Evolutionary conservation across 805 yeast genomes (phyloP).

Genomic region (Teunomyces stri): DNA sequence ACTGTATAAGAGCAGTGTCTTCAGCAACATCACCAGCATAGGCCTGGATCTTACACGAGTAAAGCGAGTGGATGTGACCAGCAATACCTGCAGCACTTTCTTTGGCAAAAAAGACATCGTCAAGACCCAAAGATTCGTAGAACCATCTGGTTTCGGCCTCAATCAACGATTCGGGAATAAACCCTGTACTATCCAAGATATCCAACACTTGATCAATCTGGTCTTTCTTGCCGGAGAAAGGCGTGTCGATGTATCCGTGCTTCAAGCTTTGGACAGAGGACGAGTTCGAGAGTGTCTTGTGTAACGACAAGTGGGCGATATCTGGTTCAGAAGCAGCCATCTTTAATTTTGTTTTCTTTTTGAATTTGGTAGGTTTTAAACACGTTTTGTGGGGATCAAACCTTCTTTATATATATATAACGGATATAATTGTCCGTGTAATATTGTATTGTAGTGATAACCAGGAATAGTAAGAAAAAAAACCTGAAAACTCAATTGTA

Average conservation of each 20-base stretch:
- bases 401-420: neutral
- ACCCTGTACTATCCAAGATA: conserved; percentile 75
- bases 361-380: neutral
- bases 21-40: conserved; percentile 56
- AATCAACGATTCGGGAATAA: conserved; percentile 82
- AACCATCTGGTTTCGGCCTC: conserved; percentile 90
- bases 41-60: conserved; percentile 91
- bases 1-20: conserved; percentile 59
- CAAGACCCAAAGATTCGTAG: conserved; percentile 82
- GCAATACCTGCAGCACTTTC: conserved; percentile 80
- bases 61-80: conserved; percentile 80
- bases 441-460: neutral
- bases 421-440: neutral
- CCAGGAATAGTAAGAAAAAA: neutral
- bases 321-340: conserved; percentile 14
- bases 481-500: too few species aligned
- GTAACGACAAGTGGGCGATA: conserved; percentile 22
- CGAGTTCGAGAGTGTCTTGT: conserved; percentile 25
- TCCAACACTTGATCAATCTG: conserved; percentile 84
- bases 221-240: conserved; percentile 75
- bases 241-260: conserved; percentile 69
- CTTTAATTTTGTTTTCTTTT: neutral
- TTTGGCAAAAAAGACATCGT: conserved; percentile 86
- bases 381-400: neutral
- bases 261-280: conserved; percentile 30